Base-by-base conservation (phyloP, 352 stramenopile genomes). In the Globisporangium mamillatum region DNA sequence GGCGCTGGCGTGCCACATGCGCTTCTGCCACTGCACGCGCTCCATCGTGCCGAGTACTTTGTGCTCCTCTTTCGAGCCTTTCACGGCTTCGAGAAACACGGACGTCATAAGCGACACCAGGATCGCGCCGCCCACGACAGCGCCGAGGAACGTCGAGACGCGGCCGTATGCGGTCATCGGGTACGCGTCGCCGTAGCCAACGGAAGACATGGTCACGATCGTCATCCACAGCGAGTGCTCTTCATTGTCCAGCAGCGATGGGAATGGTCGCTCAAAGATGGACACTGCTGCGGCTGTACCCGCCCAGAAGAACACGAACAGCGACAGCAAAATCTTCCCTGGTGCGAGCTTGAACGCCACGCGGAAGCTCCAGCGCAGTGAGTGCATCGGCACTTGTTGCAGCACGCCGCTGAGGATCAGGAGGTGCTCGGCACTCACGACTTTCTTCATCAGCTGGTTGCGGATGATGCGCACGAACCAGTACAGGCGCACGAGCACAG, bases 61-160 rank as follows among this genome's bases (percentile, higher is more conserved):
- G 56, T 88, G 73, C 50, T 91, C 82, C 55, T 76, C 70, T 29
- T 81, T 87, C 7, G 82, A 89, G 0, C 81, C 81, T 48, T 86
- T 88, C n/a, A 91, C 64, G 0, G 73, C 77, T 6, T 85, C 75
- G 1, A 91, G 76, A 64, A 91, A 89, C 22, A 87, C 75, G 16
- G 80, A 88, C 24, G 74, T 88, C 68, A 91, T 80, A n/a, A 91
- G 68, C 32, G 82, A 88, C 12, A 87, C 65, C 24, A 91, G 76
- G 7, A 81, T 59, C 34, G 82, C 75, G 0, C 82, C 82, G 16
- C 82, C 82, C 9, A 87, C 36, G 7, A 91, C 75, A 7, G 82
- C 79, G 2, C 82, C 82, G 3, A 88, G 36, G 22, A 88, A 71
- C 22, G 86, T 79, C 5, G 70, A 68, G 44, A 86, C 44, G 1